These are phyloP conservation scores for Mucor lusitanicus DNA, from an alignment of 371 early-diverging fungal genomes.

Conservation along the genomic window DNA sequence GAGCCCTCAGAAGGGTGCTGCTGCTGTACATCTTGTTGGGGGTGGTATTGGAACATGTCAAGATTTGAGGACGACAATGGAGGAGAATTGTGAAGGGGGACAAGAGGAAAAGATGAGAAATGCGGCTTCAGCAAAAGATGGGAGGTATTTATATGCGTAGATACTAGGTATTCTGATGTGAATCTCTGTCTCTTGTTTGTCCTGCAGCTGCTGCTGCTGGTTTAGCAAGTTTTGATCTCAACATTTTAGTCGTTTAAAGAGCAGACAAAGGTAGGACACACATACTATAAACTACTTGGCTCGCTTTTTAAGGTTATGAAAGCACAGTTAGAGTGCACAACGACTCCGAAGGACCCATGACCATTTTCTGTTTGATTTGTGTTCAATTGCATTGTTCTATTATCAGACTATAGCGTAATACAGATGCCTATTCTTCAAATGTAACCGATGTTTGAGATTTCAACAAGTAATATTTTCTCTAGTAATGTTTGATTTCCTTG, in stretches of 20 bases:
- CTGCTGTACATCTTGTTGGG: background rate
- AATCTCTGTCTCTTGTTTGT: background rate
- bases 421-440: background rate
- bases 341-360: constrained; percentile 16
- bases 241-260: constrained; percentile 1
- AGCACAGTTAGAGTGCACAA: background rate
- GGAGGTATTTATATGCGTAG: background rate
- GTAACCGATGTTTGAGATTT: background rate
- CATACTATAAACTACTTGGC: constrained; percentile 4
- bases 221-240: background rate
- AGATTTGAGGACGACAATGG: background rate
- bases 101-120: background rate
- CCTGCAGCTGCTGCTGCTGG: background rate
- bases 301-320: background rate
- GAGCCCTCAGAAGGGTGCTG: background rate
- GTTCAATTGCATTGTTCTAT: constrained; percentile 2
- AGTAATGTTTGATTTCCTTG: background rate
- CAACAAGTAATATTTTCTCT: background rate
- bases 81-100: background rate
- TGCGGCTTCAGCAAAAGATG: background rate
- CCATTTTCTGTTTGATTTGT: constrained; percentile 11
- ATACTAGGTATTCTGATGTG: background rate
- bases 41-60: background rate
- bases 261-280: background rate
- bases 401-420: background rate